phyloP scores from a whole-genome alignment of 257 asterid species.

The Osmanthus fragrans region DNA sequence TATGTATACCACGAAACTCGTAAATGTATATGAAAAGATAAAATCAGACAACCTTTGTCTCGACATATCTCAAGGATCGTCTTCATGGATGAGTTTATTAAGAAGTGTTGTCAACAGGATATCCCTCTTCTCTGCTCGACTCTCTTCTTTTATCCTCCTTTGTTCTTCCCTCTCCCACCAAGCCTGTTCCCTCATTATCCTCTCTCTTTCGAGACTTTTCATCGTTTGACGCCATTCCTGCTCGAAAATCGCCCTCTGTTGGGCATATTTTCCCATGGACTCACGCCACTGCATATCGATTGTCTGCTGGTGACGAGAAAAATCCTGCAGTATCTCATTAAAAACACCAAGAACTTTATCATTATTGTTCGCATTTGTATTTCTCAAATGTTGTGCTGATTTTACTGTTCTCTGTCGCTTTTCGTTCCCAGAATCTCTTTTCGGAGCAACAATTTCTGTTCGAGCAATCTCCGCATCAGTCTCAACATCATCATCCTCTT shows the following conservation, averaged over 20 bases:
- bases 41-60: background rate
- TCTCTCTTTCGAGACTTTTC: constrained; percentile 70
- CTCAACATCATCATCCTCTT: constrained; percentile 33
- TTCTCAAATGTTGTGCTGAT: constrained; percentile 15
- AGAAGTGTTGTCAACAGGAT: constrained; percentile 55
- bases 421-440: constrained; percentile 31
- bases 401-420: constrained; percentile 26
- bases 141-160: constrained; percentile 59
- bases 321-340: constrained; percentile 43
- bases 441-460: constrained; percentile 29
- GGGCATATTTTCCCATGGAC: constrained; percentile 49
- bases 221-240: constrained; percentile 60
- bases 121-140: constrained; percentile 72
- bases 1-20: background rate
- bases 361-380: constrained; percentile 12
- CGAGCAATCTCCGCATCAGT: constrained; percentile 31
- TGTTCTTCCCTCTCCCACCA: constrained; percentile 70
- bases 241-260: constrained; percentile 56
- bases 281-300: constrained; percentile 69
- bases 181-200: constrained; percentile 53
- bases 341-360: constrained; percentile 22
- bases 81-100: constrained; percentile 53
- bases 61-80: constrained; percentile 13
- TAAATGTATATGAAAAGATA: background rate
- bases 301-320: constrained; percentile 58